Evolutionary conservation across 805 yeast genomes (phyloP).

Genomic region (Brettanomyces naardenensis): DNA sequence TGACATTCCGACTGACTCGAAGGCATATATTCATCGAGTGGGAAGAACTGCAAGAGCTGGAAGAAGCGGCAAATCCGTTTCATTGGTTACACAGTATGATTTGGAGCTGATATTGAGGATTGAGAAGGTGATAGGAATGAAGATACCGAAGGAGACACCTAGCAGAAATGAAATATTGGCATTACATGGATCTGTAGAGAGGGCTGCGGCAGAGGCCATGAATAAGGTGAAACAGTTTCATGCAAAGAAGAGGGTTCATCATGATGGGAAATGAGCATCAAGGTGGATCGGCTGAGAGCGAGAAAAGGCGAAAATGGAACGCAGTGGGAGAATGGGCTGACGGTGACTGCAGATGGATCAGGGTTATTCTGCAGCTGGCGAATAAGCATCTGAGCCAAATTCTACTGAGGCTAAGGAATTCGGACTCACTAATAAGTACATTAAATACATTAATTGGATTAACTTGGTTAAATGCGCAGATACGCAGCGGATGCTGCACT

Average conservation of each 20-base stretch:
- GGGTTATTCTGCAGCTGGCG: no score
- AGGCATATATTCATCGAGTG: slow-evolving; percentile 92
- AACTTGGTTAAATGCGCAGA: no score
- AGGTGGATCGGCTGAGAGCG: no score
- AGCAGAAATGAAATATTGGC: slow-evolving; percentile 71
- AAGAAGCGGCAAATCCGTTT: slow-evolving; percentile 77
- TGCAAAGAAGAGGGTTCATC: slow-evolving; percentile 10
- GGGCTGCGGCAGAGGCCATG: slow-evolving; percentile 86
- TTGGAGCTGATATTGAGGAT: slow-evolving; percentile 81
- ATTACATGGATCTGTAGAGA: slow-evolving; percentile 80
- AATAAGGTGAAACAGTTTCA: slow-evolving; percentile 67
- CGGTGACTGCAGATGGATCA: no score
- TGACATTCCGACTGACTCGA: slow-evolving; percentile 94
- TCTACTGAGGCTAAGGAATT: no score
- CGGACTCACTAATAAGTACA: no score
- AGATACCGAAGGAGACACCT: slow-evolving; percentile 75
- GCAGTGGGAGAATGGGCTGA: slow-evolving; percentile 5
- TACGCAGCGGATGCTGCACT: no score
- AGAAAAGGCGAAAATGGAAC: slow-evolving; percentile 24
- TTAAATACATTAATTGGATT: no score
- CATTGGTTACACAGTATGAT: slow-evolving; percentile 91
- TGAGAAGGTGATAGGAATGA: slow-evolving; percentile 78
- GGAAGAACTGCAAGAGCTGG: slow-evolving; percentile 99
- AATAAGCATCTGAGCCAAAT: no score
- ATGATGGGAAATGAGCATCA: no score